Evolutionary conservation across 495 filamentous ascomycete genomes (phyloP).

Genomic region (Penicillium angulare): DNA sequence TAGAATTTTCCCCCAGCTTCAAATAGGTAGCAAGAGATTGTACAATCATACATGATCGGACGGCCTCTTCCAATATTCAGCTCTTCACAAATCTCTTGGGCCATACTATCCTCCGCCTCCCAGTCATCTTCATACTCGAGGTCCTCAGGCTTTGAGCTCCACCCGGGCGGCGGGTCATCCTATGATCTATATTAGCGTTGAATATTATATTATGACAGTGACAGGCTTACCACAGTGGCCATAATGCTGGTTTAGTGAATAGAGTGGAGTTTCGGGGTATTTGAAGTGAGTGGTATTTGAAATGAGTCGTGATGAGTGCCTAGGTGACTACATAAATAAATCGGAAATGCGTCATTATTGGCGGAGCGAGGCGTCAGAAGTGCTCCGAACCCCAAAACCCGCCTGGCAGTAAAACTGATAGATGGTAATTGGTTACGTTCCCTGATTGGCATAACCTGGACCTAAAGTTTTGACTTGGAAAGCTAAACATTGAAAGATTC

Average conservation of each 20-base stretch:
- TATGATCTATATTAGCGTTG: constrained; percentile 6
- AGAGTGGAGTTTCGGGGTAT: not conserved
- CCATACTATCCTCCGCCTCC: constrained; percentile 6
- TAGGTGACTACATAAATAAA: not conserved
- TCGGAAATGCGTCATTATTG: not conserved
- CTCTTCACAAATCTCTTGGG: not conserved
- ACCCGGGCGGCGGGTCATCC: constrained; percentile 9
- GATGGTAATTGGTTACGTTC: no score
- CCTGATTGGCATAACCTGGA: no score
- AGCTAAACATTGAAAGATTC: no score
- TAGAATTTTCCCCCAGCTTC: constrained; percentile 7
- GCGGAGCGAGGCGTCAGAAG: no score
- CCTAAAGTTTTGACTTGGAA: no score
- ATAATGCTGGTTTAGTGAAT: not conserved
- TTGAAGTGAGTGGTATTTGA: constrained; percentile 5
- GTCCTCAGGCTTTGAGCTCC: constrained; percentile 10
- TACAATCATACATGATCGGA: constrained; percentile 7
- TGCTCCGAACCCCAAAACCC: no score
- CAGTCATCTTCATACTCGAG: constrained; percentile 5
- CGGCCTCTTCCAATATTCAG: constrained; percentile 3
- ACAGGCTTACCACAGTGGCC: constrained; percentile 5
- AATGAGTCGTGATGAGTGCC: constrained; percentile 1
- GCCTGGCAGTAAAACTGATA: no score
- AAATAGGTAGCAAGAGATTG: constrained; percentile 3
- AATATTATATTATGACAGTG: constrained; percentile 1